Percentiles rank a stretch among this genome's conserved stretches.
Evolutionary conservation across 805 yeast species (phyloP).

Genomic region (Monosporozyma servazzii): DNA sequence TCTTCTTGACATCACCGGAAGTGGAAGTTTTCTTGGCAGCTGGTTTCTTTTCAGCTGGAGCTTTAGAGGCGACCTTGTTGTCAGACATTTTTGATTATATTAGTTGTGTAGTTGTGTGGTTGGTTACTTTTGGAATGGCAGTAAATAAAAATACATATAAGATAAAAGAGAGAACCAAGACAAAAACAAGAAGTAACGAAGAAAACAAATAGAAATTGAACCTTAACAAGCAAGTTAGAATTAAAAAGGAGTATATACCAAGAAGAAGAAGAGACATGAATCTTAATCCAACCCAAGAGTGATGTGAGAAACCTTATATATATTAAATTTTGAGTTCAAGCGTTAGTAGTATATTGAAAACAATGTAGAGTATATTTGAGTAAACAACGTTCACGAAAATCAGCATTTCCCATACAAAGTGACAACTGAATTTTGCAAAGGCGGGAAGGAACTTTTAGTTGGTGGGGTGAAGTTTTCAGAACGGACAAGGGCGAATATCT

Average conservation of each 20-base stretch:
- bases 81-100: slow-evolving; percentile 45
- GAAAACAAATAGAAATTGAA: not conserved
- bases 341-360: not conserved
- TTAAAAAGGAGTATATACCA: too few species aligned
- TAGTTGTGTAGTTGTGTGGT: slow-evolving; percentile 1
- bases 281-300: not conserved
- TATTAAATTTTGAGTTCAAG: not conserved
- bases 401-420: too few species aligned
- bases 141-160: not conserved
- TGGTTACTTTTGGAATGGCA: not conserved
- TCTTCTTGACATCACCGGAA: slow-evolving; percentile 69
- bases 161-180: not conserved
- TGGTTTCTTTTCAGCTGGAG: slow-evolving; percentile 29
- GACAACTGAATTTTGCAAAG: too few species aligned
- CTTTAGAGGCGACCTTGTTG: slow-evolving; percentile 38
- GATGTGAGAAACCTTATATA: not conserved
- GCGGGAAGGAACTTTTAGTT: not conserved
- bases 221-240: not conserved
- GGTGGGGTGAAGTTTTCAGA: not conserved
- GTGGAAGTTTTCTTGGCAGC: slow-evolving; percentile 93
- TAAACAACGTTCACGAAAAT: not conserved
- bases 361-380: not conserved
- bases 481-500: not conserved
- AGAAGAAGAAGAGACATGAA: not conserved
- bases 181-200: not conserved